These are phyloP conservation scores for Diaporthe ilicicola DNA, from an alignment of 2,329 filamentous ascomycete species.

Conservation along the genomic window DNA sequence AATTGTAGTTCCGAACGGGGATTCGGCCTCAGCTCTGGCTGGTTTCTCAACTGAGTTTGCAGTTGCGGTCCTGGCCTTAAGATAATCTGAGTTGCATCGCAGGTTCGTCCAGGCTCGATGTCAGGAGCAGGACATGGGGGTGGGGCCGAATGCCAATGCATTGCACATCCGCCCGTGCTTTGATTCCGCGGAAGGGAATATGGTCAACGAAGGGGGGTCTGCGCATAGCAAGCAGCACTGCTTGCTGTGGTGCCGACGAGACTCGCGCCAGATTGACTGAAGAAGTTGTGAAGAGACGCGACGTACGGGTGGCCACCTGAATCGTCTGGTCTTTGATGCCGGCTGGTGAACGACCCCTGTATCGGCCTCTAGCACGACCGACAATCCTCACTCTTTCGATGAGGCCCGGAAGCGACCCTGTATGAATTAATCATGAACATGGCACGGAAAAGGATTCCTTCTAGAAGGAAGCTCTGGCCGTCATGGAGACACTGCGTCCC, in stretches of 20 bases:
- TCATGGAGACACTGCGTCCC: slow-evolving; percentile 12
- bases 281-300: background rate
- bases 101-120: slow-evolving; percentile 20
- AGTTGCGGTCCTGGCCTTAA: background rate
- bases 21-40: background rate
- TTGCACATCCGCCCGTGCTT: slow-evolving; percentile 6
- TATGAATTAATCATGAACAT: background rate
- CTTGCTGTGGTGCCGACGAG: background rate
- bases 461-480: slow-evolving; percentile 27
- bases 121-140: background rate
- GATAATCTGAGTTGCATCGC: background rate
- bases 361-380: background rate
- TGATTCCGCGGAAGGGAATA: background rate
- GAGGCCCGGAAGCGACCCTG: background rate
- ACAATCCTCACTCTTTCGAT: background rate
- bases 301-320: too few relatives aligned
- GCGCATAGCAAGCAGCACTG: slow-evolving; percentile 9
- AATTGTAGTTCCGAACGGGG: background rate
- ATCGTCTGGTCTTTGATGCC: background rate
- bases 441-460: slow-evolving; percentile 2
- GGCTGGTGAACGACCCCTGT: background rate
- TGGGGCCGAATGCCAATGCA: slow-evolving; percentile 6
- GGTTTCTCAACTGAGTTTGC: background rate
- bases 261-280: background rate
- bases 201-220: slow-evolving; percentile 2